Evolutionary conservation across 179 eudicot species (phyloP), one percentile per base, ranked within the genome.

Genomic region (Heliamphora pulchella): DNA sequence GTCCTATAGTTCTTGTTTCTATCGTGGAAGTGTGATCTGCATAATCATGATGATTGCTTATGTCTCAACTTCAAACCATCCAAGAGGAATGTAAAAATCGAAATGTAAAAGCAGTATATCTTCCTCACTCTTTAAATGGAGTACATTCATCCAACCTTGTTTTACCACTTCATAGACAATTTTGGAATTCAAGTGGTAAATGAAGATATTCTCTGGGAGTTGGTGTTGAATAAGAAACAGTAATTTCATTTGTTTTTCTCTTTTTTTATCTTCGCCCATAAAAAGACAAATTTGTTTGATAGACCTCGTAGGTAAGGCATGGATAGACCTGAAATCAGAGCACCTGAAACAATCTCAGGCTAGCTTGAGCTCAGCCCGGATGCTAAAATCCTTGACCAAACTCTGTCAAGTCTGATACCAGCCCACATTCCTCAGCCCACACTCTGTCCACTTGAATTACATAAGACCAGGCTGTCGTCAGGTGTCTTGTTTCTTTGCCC

Each of bases 1-100:
- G 97, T 88, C 77, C 69, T 66, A 13, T 73, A 8, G 48, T 44
- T 75, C 58, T 59, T 59, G 6, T 13, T 44, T 1, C 48, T 59
- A 22, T 44, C 48, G 39, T 46, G 22, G 48, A 55, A 63, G 31
- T 31, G 47, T 80, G 1, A 20, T 65, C 47, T 17, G 17, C 53
- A 50, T 20, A 57, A 18, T 65, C 44, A 5, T 54, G 57, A 77
- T 48, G 3, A 11, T 31, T 51, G 50, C 63, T 50, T 78, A 22
- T 51, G 22, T 53, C 7, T n/a, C 5, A 61, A 17, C 53, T 58
- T 53, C 73, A 11, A 13, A 63, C 8, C 54, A 22, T 8, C 9
- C 61, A 51, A 50, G 43, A 1, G 59, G 41, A 71, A 48, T 50
- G 4, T 6, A 31, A 31, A 31, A 31, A 31, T 31, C 31, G 31